A percentile compares a stretch with the other conserved stretches of the same genome.
Evolutionary conservation across 2,329 filamentous ascomycete genomes (phyloP).

Genomic region (Sclerotiophoma versabilis): DNA sequence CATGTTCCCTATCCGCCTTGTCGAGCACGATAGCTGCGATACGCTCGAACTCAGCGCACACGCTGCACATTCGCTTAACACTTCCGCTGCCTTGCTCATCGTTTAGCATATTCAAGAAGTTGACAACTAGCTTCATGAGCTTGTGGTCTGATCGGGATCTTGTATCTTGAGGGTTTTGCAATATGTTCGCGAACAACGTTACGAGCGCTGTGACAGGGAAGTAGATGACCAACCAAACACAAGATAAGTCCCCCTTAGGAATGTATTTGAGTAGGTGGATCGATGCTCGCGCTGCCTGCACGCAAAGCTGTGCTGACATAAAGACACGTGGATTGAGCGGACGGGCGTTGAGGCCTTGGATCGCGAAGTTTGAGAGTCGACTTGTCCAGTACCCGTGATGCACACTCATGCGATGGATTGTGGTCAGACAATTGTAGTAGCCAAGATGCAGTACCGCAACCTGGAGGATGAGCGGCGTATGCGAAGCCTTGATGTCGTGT

Average conservation of each 20-base stretch:
- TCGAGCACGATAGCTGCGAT: conserved; percentile 92
- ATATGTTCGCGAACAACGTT: conserved; percentile 92
- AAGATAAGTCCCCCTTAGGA: conserved; percentile 91
- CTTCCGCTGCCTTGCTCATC: conserved; percentile 88
- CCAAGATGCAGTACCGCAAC: conserved; percentile 94
- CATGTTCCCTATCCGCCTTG: conserved; percentile 84
- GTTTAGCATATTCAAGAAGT: conserved; percentile 87
- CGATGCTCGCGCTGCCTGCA: conserved; percentile 88
- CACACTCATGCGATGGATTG: conserved; percentile 97
- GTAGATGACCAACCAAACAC: conserved; percentile 96
- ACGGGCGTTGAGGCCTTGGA: conserved; percentile 88
- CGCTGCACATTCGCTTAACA: conserved; percentile 89
- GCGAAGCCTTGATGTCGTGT: conserved; percentile 90
- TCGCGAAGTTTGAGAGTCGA: conserved; percentile 90
- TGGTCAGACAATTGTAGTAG: conserved; percentile 97
- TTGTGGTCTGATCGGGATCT: conserved; percentile 87
- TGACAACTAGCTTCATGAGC: conserved; percentile 91
- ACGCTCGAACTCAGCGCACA: conserved; percentile 95
- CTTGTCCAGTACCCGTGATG: conserved; percentile 99
- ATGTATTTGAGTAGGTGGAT: conserved; percentile 96
- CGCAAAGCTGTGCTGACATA: conserved; percentile 89
- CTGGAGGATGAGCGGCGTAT: conserved; percentile 92
- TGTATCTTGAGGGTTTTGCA: conserved; percentile 92
- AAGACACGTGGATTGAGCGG: conserved; percentile 94
- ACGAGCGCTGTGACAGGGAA: conserved; percentile 96